Percentiles rank a stretch among this genome's conserved stretches.
These are phyloP conservation scores for Pleurotus cornucopiae DNA, from an alignment of 768 basidiomycete genomes.

Conservation along the genomic window DNA sequence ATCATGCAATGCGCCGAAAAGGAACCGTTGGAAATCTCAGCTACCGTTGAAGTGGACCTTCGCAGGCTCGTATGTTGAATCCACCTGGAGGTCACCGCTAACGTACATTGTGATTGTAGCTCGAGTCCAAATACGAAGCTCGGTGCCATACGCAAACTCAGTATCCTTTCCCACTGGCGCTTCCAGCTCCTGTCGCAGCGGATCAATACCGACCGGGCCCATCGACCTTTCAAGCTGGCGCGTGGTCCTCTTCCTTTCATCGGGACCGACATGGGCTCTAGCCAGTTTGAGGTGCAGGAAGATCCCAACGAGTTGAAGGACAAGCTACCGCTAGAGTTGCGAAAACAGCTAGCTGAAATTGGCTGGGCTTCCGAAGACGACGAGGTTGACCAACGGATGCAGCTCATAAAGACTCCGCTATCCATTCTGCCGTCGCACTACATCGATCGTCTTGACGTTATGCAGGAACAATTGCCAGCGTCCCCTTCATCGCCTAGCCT, in stretches of 20 bases:
- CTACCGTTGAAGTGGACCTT: slow-evolving; percentile 50
- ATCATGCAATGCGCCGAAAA: slow-evolving; percentile 74
- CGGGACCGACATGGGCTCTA: slow-evolving; percentile 71
- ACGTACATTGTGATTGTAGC: neutral
- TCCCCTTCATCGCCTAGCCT: slow-evolving; percentile 26
- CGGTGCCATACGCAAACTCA: slow-evolving; percentile 50
- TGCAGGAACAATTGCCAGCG: slow-evolving; percentile 17
- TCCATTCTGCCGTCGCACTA: slow-evolving; percentile 58
- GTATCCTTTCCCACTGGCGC: slow-evolving; percentile 59
- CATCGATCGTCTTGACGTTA: slow-evolving; percentile 45
- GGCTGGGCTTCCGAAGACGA: slow-evolving; percentile 68
- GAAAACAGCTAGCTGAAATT: slow-evolving; percentile 64
- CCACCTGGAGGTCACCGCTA: neutral
- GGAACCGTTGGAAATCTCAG: slow-evolving; percentile 40
- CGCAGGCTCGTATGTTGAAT: slow-evolving; percentile 36
- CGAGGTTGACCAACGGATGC: slow-evolving; percentile 48
- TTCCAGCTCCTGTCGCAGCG: slow-evolving; percentile 65
- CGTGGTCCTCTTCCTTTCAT: slow-evolving; percentile 71
- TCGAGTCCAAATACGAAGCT: slow-evolving; percentile 43
- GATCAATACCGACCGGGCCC: slow-evolving; percentile 53
- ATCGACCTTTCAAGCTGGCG: slow-evolving; percentile 68
- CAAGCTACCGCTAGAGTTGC: slow-evolving; percentile 59
- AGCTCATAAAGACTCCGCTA: slow-evolving; percentile 62
- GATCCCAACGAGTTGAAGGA: slow-evolving; percentile 45
- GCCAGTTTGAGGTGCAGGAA: slow-evolving; percentile 50